phyloP scores from a whole-genome alignment of 83 land plant genomes.

The Isoetes engelmannii region DNA sequence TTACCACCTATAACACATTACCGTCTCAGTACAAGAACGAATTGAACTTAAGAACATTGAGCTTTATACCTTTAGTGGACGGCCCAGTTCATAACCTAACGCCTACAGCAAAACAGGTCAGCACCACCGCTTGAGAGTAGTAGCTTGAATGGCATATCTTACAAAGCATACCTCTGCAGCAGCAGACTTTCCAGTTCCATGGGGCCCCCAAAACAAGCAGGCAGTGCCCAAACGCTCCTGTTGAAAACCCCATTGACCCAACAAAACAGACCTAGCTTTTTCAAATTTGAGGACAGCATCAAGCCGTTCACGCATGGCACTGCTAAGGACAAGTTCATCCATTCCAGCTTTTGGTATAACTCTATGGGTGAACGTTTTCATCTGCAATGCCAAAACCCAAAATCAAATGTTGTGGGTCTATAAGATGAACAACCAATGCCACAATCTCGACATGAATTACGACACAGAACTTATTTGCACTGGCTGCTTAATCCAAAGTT shows the following conservation, averaged over 20 bases:
- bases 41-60: conserved; percentile 3
- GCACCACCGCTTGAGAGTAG: background rate
- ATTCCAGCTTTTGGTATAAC: conserved; percentile 25
- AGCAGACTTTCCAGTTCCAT: conserved; percentile 31
- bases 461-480: too few species aligned
- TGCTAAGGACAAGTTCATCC: conserved; percentile 26
- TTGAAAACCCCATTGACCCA: conserved; percentile 34
- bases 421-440: background rate
- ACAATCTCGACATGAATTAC: background rate
- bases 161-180: conserved; percentile 22
- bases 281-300: conserved; percentile 26
- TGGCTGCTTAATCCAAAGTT: too few species aligned
- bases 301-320: conserved; percentile 20
- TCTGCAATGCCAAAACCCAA: conserved; percentile 14
- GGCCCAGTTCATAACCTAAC: conserved; percentile 30
- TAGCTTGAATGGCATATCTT: background rate
- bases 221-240: conserved; percentile 34
- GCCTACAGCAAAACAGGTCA: conserved; percentile 20
- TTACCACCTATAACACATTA: conserved; percentile 20
- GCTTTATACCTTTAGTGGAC: conserved; percentile 25
- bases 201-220: conserved; percentile 28
- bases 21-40: background rate
- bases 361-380: conserved; percentile 33
- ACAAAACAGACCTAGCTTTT: conserved; percentile 30
- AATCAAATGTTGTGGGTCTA: background rate